Percentiles rank a stretch among this genome's conserved stretches.
These are phyloP conservation scores for Aspergillus calidoustus DNA, from an alignment of 2,329 filamentous ascomycete species.

Conservation along the genomic window DNA sequence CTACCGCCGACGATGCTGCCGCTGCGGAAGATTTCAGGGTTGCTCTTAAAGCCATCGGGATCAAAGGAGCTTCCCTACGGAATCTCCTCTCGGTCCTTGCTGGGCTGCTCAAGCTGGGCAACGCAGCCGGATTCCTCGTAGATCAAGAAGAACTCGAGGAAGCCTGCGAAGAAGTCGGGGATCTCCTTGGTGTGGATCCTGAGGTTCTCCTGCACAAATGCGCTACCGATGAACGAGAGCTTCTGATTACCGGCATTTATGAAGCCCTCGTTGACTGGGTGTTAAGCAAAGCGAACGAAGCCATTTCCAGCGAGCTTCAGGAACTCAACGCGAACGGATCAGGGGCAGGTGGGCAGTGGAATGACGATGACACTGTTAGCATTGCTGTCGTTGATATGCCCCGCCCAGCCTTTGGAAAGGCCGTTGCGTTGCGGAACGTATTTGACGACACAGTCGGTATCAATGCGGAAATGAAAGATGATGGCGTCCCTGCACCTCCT, in stretches of 20 bases:
- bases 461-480: slow-evolving; percentile 95
- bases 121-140: slow-evolving; percentile 81
- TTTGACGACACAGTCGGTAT: slow-evolving; percentile 94
- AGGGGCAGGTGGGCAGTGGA: slow-evolving; percentile 66
- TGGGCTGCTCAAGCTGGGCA: slow-evolving; percentile 86
- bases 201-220: slow-evolving; percentile 79
- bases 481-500: slow-evolving; percentile 77
- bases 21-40: slow-evolving; percentile 90
- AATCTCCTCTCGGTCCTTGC: slow-evolving; percentile 85
- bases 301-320: slow-evolving; percentile 77
- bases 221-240: slow-evolving; percentile 80
- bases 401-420: slow-evolving; percentile 78
- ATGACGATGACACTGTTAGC: slow-evolving; percentile 79
- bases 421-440: slow-evolving; percentile 82
- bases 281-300: slow-evolving; percentile 81
- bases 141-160: slow-evolving; percentile 85
- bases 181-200: slow-evolving; percentile 82
- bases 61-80: slow-evolving; percentile 82
- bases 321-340: slow-evolving; percentile 62
- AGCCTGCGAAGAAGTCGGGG: slow-evolving; percentile 87
- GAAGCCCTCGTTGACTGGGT: slow-evolving; percentile 96
- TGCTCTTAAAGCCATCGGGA: slow-evolving; percentile 87
- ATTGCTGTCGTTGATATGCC: slow-evolving; percentile 89
- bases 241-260: slow-evolving; percentile 84
- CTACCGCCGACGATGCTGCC: slow-evolving; percentile 89